Conservation (phyloP, 2,329 filamentous ascomycete genomes). For the Xylaria sp. region DNA sequence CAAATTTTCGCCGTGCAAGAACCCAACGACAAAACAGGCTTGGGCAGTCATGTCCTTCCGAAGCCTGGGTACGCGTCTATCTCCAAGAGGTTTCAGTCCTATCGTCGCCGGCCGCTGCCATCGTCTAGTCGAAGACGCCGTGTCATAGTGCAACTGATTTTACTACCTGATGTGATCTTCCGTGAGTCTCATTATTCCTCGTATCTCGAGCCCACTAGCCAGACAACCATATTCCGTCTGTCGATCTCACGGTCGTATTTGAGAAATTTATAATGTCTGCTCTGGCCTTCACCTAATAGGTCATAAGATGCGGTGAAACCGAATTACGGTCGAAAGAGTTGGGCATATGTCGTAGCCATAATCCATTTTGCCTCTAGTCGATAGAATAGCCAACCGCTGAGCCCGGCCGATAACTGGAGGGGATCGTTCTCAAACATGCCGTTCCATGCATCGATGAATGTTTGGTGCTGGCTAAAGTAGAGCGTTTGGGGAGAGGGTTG, state of each 20-base stretch:
- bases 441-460: background rate
- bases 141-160: background rate
- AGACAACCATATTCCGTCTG: background rate
- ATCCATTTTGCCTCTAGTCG: slow-evolving; percentile 1
- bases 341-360: slow-evolving; percentile 1
- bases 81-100: background rate
- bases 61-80: background rate
- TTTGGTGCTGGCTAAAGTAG: slow-evolving; percentile 6
- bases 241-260: background rate
- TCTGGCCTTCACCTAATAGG: background rate
- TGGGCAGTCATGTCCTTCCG: background rate
- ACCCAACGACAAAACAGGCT: background rate
- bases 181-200: background rate
- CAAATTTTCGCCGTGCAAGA: background rate
- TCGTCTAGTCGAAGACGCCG: slow-evolving; percentile 2
- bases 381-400: slow-evolving; percentile 12
- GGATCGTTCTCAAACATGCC: background rate
- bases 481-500: slow-evolving; percentile 2
- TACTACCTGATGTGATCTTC: background rate
- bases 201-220: slow-evolving; percentile 1
- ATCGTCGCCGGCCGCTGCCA: background rate
- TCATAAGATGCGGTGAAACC: background rate
- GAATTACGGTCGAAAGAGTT: background rate
- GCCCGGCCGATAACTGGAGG: background rate
- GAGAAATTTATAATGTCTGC: background rate